Percentiles rank a stretch among this genome's conserved stretches.
These are phyloP conservation scores for Austroboletus rostrupii DNA, from an alignment of 1,284 basidiomycete genomes.

Conservation along the genomic window DNA sequence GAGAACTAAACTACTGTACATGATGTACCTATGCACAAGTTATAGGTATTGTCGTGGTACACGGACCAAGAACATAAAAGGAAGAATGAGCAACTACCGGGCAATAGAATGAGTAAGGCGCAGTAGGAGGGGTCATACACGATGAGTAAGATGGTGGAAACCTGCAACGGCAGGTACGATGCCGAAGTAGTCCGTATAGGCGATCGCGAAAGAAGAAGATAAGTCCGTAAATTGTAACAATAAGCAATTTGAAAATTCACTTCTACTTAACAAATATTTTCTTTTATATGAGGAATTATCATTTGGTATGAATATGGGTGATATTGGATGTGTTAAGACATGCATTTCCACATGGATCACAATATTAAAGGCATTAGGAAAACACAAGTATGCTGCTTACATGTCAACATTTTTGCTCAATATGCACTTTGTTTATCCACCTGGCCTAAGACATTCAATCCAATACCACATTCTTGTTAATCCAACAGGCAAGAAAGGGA, in stretches of 20 bases:
- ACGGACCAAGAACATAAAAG: too few species aligned
- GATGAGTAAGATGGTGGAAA: too few species aligned
- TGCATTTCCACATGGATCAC: constrained; percentile 5
- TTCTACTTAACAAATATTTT: constrained; percentile 11
- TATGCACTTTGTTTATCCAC: constrained; percentile 10
- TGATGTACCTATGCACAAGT: too few species aligned
- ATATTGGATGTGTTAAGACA: constrained; percentile 1
- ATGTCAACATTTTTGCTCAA: constrained; percentile 7
- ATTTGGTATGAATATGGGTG: constrained; percentile 5
- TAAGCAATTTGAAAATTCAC: constrained; percentile 4
- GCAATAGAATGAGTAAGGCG: too few species aligned
- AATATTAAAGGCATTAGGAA: constrained; percentile 13
- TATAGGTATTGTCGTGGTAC: too few species aligned
- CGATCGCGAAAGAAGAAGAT: too few species aligned
- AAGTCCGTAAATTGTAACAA: too few species aligned
- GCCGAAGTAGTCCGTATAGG: too few species aligned
- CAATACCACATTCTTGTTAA: constrained; percentile 19
- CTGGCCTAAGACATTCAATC: constrained; percentile 10
- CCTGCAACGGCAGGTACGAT: too few species aligned
- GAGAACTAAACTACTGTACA: too few species aligned
- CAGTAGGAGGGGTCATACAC: too few species aligned
- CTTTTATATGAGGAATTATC: constrained; percentile 10
- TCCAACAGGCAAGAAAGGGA: constrained; percentile 13
- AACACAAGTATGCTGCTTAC: constrained; percentile 15
- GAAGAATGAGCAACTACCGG: too few species aligned